Evolutionary conservation across 2,329 filamentous ascomycete species (phyloP), one percentile per base, ranked within the genome.

Genomic region (Myrmaecium sp.): DNA sequence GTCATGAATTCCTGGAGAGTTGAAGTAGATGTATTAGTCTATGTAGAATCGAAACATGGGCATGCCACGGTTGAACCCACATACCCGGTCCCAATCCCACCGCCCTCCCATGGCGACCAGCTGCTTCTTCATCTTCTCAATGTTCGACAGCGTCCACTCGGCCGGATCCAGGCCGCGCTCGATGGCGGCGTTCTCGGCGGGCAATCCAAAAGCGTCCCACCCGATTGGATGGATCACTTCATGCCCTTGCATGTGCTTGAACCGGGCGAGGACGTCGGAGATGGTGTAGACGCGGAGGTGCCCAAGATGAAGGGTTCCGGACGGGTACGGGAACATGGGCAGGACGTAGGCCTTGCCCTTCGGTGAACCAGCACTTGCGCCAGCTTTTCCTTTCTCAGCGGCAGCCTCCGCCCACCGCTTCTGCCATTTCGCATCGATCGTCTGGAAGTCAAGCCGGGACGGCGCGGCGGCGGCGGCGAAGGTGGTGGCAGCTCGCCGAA

Each of bases 241-340:
- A 37, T 71, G 62, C 10, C 82, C 82, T 38, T 74, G 70, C 55
- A 92, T 71, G 14, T 64, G 66, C 40, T 74, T 69, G 44, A 74
- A 91, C 28, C 83, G 68, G 9, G 81, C 72, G 27, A 92, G 56
- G 6, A 84, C 77, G 55, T 93, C 83, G 33, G 82, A 81, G 36
- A 93, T 89, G 19, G 82, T 81, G 57, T 92, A 93, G 26, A 91
- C 81, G 24, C 83, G 73, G 20, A 92, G 58, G 49, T 93, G 83
- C 9, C 83, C 83, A 33, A 92, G 70, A 48, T 93, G 83, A 15
- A 93, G 64, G 16, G 72, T 74, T 16, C 83, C 83, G 0, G 83
- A 92, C 1, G 83, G 83, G 47, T 93, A 93, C 0, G 83, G 83
- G 45, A 92, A 92, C 83, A 93, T 93, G 36, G 83, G 75, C 28